These are phyloP conservation scores for Plectranthus barbatus DNA, from an alignment of 257 asterid genomes.

Conservation along the genomic window DNA sequence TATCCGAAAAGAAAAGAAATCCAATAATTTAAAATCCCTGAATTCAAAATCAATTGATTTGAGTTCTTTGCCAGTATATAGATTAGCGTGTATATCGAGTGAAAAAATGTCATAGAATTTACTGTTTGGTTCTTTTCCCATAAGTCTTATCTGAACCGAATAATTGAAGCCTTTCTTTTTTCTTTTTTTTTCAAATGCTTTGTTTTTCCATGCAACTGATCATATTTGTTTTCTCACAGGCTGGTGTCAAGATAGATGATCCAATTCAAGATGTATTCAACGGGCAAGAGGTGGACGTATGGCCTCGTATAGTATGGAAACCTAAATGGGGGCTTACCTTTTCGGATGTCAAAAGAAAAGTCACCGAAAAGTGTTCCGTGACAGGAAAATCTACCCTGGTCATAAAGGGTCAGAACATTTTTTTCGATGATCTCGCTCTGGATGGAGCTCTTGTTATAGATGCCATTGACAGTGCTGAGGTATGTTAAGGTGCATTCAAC, in stretches of 20 bases:
- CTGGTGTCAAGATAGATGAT: conserved; percentile 74
- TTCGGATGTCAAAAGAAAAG: conserved; percentile 63
- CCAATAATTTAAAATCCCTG: too few relatives aligned
- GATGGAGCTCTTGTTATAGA: conserved; percentile 81
- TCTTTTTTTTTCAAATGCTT: not conserved
- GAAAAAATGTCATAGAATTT: not conserved
- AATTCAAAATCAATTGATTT: too few relatives aligned
- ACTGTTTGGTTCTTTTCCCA: not conserved
- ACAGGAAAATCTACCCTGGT: conserved; percentile 68
- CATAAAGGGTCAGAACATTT: conserved; percentile 52
- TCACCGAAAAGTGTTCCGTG: conserved; percentile 47
- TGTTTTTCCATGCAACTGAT: not conserved
- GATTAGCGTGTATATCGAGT: not conserved
- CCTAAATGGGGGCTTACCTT: conserved; percentile 94
- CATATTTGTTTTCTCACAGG: conserved; percentile 36
- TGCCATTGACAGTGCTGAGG: conserved; percentile 74
- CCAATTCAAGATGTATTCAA: conserved; percentile 58
- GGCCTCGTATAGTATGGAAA: conserved; percentile 91
- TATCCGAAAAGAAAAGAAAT: too few relatives aligned
- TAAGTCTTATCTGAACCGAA: not conserved
- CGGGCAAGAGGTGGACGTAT: conserved; percentile 89
- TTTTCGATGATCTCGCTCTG: conserved; percentile 61
- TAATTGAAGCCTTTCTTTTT: not conserved
- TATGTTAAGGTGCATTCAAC: conserved; percentile 11
- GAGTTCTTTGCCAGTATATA: not conserved